Base-by-base conservation (phyloP, 306 rosid genomes). In the Lathyrus aphaca region DNA sequence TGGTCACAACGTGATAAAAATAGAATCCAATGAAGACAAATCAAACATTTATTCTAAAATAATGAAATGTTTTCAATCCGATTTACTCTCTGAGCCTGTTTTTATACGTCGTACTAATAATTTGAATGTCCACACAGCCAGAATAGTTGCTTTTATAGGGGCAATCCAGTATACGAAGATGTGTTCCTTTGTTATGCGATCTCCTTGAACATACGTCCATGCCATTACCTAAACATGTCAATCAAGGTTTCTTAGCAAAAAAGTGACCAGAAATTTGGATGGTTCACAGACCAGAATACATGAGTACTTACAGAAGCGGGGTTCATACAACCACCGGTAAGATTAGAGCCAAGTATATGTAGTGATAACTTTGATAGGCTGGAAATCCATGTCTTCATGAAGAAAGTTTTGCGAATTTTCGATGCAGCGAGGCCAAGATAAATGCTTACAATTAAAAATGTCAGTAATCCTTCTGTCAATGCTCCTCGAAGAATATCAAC, bases 351-450 rank as follows among this genome's bases (percentile, higher is more conserved):
- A 46, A 94, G 95, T 18, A 88, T 79, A 18, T 87, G 86, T 62
- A 91, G 94, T 30, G 96, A 46, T 69, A 90, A 50, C 86, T 87
- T 94, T 70, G 87, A 90, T 81, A 90, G 75, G 76, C 97, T 88
- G 62, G 96, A 86, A 74, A 94, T 94, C 98, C 98, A 94, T 40
- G 97, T 94, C 85, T 90, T 94, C 87, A 69, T 88, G 87, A 86
- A 81, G 84, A 88, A 94, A 72, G 69, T 82, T 68, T 75, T 87
- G 2, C 77, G 82, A 48, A 88, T 59, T 75, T 84, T 94, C 19
- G 50, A 18, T 42, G 56, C 70, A 30, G 86, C 32, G 12, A 94
- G 92, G 30, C 79, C 88, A 2, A 84, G 97, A 5, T 94, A 90
- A 64, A 94, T 82, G 5, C 35, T 72, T 29, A 88, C 96, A 58